A percentile compares a stretch with the other conserved stretches of the same genome.
Conservation (phyloP, 1,139 yeast genomes). For the Lodderomyces elongisporus region DNA sequence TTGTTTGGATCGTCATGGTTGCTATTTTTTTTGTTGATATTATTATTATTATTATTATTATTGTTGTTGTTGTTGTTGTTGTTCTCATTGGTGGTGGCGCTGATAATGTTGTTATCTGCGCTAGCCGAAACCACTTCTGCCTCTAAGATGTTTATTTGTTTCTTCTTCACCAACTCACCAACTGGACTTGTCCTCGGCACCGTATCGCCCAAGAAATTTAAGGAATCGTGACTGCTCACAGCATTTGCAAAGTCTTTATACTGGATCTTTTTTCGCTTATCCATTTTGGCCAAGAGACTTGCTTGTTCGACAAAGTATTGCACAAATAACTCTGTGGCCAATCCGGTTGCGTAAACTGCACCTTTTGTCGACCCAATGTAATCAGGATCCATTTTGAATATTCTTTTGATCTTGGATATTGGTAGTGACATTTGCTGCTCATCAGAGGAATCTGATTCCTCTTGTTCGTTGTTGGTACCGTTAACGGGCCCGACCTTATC, state of each 20-base stretch:
- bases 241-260: constrained; percentile 76
- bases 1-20: too few relatives aligned
- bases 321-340: constrained; percentile 83
- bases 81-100: neutral
- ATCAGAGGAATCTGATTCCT: constrained; percentile 11
- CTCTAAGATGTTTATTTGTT: constrained; percentile 33
- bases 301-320: constrained; percentile 82
- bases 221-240: constrained; percentile 60
- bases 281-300: constrained; percentile 59
- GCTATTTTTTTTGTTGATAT: too few relatives aligned
- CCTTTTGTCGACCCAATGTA: constrained; percentile 69
- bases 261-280: constrained; percentile 62
- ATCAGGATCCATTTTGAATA: constrained; percentile 83
- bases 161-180: constrained; percentile 45
- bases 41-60: neutral
- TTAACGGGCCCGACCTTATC: neutral
- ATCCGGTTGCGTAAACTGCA: constrained; percentile 79
- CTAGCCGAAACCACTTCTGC: neutral
- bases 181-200: constrained; percentile 61
- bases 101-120: neutral
- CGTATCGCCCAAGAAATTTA: constrained; percentile 63
- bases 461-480: too few relatives aligned
- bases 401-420: constrained; percentile 72
- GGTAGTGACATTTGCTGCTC: constrained; percentile 44
- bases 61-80: neutral